phyloP scores from a whole-genome alignment of 768 basidiomycete genomes.

The Austroboletus festivus region DNA sequence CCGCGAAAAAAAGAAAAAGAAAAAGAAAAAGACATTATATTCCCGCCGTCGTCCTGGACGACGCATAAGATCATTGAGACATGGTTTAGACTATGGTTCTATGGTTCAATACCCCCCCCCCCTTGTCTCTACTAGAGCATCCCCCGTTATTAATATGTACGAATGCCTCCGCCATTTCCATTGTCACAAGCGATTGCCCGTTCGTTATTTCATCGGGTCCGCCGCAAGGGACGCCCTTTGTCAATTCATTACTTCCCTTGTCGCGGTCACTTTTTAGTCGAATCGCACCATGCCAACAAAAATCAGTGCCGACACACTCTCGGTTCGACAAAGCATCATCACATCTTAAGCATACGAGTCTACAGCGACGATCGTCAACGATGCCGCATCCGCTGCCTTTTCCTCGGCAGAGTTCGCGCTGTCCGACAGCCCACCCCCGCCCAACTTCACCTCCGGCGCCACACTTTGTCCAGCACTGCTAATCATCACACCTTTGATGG shows the following conservation, averaged over 20 bases:
- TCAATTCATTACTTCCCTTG: slow-evolving; percentile 24
- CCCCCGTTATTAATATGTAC: too few species aligned
- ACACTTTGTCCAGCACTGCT: slow-evolving; percentile 14
- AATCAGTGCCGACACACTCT: background rate
- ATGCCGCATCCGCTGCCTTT: slow-evolving; percentile 16
- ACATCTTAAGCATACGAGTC: slow-evolving; percentile 21
- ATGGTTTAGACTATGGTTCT: too few species aligned
- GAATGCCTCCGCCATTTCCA: too few species aligned
- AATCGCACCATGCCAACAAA: slow-evolving; percentile 12
- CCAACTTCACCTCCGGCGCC: slow-evolving; percentile 11
- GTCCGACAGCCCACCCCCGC: slow-evolving; percentile 4
- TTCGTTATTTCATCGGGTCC: slow-evolving; percentile 13
- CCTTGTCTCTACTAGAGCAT: too few species aligned
- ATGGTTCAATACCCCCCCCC: too few species aligned
- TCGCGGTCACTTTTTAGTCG: slow-evolving; percentile 1
- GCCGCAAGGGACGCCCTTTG: slow-evolving; percentile 13
- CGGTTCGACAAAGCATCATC: slow-evolving; percentile 1
- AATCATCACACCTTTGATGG: slow-evolving; percentile 32
- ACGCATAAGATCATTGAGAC: background rate
- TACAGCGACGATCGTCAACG: slow-evolving; percentile 16
- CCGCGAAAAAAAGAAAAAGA: slow-evolving; percentile 1
- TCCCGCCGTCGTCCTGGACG: background rate
- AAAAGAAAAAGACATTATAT: background rate
- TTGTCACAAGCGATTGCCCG: slow-evolving; percentile 8
- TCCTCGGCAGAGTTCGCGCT: slow-evolving; percentile 17